Percentiles rank a stretch among this genome's conserved stretches.
These are phyloP conservation scores for Ogataea salicorniae DNA, from an alignment of 805 yeast genomes.

Conservation along the genomic window DNA sequence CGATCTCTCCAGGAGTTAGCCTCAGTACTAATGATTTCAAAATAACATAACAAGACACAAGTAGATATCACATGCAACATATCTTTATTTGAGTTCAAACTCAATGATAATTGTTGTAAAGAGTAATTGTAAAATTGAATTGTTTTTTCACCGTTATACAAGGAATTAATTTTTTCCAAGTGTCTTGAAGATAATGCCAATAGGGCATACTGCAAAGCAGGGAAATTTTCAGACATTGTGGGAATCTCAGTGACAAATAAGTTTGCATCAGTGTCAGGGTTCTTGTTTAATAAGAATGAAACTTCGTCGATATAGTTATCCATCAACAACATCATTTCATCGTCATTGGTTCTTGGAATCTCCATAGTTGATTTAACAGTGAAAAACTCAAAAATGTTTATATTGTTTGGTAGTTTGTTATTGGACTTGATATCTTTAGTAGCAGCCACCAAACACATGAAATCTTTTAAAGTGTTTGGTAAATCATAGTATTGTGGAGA, in stretches of 20 bases:
- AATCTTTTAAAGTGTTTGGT: conserved; percentile 33
- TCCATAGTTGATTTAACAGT: conserved; percentile 21
- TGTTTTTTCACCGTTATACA: conserved; percentile 24
- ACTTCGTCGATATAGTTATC: conserved; percentile 34
- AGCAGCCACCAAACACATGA: conserved; percentile 35
- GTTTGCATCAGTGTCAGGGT: conserved; percentile 23
- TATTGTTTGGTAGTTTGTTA: conserved; percentile 20
- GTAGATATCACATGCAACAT: conserved; percentile 29
- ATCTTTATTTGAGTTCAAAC: conserved; percentile 29
- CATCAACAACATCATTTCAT: conserved; percentile 29
- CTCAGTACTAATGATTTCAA: conserved; percentile 38
- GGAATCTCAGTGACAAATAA: conserved; percentile 32
- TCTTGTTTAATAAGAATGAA: conserved; percentile 25
- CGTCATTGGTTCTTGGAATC: conserved; percentile 26
- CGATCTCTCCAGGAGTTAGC: conserved; percentile 36
- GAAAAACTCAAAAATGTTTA: conserved; percentile 23
- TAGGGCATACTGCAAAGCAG: conserved; percentile 23
- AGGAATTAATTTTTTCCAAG: conserved; percentile 17
- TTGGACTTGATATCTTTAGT: conserved; percentile 16
- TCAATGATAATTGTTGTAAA: conserved; percentile 30
- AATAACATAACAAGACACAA: conserved; percentile 37
- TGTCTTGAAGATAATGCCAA: conserved; percentile 28
- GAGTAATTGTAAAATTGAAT: conserved; percentile 26
- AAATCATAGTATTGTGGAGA: conserved; percentile 24
- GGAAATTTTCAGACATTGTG: conserved; percentile 34